A percentile compares a stretch with the other conserved stretches of the same genome.
phyloP scores from a whole-genome alignment of 1,284 basidiomycete species.

The Cryptococcus floricola region DNA sequence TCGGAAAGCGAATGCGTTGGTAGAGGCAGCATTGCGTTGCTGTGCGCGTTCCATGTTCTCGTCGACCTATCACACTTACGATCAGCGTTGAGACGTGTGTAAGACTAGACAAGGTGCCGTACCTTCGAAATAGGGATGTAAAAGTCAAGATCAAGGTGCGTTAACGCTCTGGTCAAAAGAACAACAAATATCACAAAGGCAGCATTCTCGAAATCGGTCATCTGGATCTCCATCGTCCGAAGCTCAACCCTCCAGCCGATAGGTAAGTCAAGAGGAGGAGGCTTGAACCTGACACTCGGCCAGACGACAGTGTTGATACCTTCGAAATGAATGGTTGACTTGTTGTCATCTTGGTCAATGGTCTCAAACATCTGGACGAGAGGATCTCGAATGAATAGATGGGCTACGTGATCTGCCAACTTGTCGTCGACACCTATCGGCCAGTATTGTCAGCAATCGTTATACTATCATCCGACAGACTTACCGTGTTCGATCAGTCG shows the following conservation, averaged over 20 bases:
- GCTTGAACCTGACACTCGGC: slow-evolving; percentile 99
- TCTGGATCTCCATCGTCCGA: slow-evolving; percentile 96
- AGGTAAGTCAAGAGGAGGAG: slow-evolving; percentile 81
- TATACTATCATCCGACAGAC: slow-evolving; percentile 24
- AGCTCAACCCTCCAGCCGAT: slow-evolving; percentile 99
- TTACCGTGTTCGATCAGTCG: slow-evolving; percentile 69
- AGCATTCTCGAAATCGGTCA: slow-evolving; percentile 98
- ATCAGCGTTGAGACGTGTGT: background rate
- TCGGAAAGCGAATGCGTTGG: too few relatives aligned
- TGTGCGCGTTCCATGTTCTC: too few relatives aligned
- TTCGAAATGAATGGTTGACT: slow-evolving; percentile 95
- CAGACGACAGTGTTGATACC: slow-evolving; percentile 99
- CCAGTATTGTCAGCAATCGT: background rate
- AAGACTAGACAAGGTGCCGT: slow-evolving; percentile 18
- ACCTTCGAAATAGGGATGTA: slow-evolving; percentile 97
- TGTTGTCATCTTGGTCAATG: slow-evolving; percentile 82
- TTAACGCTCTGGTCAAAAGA: slow-evolving; percentile 86
- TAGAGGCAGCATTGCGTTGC: too few relatives aligned
- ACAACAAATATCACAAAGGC: slow-evolving; percentile 94
- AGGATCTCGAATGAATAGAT: slow-evolving; percentile 96
- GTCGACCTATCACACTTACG: slow-evolving; percentile 36
- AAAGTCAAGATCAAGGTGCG: slow-evolving; percentile 86
- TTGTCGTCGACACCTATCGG: slow-evolving; percentile 74
- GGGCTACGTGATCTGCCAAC: slow-evolving; percentile 88
- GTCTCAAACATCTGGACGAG: slow-evolving; percentile 93